These are phyloP conservation scores for Gillenia trifoliata DNA, from an alignment of 306 rosid species.

Conservation along the genomic window DNA sequence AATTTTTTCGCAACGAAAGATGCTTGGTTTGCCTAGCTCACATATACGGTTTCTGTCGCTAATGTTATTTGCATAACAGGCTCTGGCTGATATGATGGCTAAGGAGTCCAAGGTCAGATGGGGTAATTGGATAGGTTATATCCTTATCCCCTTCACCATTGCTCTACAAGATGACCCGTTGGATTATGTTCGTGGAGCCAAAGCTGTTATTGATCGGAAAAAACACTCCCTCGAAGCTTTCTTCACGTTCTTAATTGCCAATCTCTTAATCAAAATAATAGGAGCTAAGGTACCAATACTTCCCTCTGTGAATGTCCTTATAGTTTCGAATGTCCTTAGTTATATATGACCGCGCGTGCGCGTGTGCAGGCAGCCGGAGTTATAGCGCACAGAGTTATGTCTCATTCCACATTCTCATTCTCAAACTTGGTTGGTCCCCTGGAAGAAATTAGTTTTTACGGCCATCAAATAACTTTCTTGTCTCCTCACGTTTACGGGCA, in stretches of 20 bases:
- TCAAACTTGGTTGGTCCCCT: conserved; percentile 56
- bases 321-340: not conserved
- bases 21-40: not conserved
- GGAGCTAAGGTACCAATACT: conserved; percentile 43
- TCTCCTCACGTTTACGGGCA: conserved; percentile 64
- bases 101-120: conserved; percentile 51
- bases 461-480: conserved; percentile 48
- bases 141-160: conserved; percentile 39
- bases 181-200: conserved; percentile 50
- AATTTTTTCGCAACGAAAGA: not conserved
- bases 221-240: conserved; percentile 54
- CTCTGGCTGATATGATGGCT: conserved; percentile 57
- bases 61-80: conserved; percentile 29
- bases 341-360: not conserved
- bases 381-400: conserved; percentile 36
- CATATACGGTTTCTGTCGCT: not conserved
- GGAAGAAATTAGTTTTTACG: conserved; percentile 58
- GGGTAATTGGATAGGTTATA: conserved; percentile 56
- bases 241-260: conserved; percentile 22
- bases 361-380: conserved; percentile 33
- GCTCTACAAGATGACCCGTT: conserved; percentile 44
- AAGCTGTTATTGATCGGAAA: conserved; percentile 47
- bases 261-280: conserved; percentile 21
- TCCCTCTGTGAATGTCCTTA: too few species aligned
- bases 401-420: conserved; percentile 44